Evolutionary conservation across 1,284 basidiomycete species (phyloP), one percentile per base, ranked within the genome.

Genomic region (Pseudozyma hubeiensis): DNA sequence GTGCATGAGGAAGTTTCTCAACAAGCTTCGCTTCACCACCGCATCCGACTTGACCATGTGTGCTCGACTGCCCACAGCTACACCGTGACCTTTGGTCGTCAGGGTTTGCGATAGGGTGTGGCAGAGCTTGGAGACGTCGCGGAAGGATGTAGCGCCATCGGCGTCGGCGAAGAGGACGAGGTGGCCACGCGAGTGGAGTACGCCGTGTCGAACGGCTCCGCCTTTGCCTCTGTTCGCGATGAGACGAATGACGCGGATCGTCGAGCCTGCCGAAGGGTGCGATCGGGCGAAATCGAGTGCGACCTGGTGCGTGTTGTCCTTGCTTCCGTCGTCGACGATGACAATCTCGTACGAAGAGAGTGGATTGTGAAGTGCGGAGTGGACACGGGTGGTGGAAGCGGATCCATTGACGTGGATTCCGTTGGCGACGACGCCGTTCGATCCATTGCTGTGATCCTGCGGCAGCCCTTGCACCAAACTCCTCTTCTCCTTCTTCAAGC

Each of bases 1-100:
- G 79, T 94, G 91, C 94, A 97, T 97, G 67, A 97, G 90, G 55
- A 95, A 86, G 81, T 97, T 97, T 24, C 94, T 90, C 17, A 97
- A 83, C 35, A 91, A 81, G 3, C 93, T 94, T 17, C 94, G 90
- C 87, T 95, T 94, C 50, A 97, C 94, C n/a, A 97, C 94, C 5
- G 92, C 93, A 46, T 93, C 93, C 0, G 92, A 93, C 75, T 90
- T 90, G 52, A 97, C 93, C 60, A 97, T 88, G 85, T 97, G 94
- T 5, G 94, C 94, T 14, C 94, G 86, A 76, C 92, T 94, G 5
- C 94, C 94, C 7, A 87, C 85, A 0, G 94, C 90, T 8, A 88
- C 77, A 0, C 90, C 93, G 29, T 93, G 89, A 0, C 88, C 90
- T 9, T 45, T 41, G 0, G 53, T 40, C 8, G 60, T 82, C 3